Conservation (phyloP, 495 filamentous ascomycete species). For the Tuber indicum region DNA sequence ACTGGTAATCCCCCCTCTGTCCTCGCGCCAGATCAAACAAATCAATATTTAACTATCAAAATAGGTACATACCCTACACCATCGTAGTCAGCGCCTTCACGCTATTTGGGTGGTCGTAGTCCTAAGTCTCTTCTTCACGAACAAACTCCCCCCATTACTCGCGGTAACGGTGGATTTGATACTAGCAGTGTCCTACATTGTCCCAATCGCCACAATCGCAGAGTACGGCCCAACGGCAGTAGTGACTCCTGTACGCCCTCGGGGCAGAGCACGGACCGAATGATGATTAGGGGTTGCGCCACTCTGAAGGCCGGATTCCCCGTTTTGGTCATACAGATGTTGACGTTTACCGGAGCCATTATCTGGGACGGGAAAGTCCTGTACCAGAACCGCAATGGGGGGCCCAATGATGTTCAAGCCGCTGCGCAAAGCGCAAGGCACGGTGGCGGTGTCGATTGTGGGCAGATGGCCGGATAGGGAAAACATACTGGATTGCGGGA, state of each 20-base stretch:
- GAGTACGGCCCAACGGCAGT: rapidly evolving
- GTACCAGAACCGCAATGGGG: not conserved
- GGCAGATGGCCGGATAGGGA: not conserved
- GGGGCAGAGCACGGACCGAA: too few relatives aligned
- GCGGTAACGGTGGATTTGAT: not conserved
- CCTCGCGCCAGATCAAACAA: not conserved
- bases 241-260: not conserved
- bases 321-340: not conserved
- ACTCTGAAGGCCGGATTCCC: not conserved
- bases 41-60: not conserved
- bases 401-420: not conserved
- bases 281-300: not conserved
- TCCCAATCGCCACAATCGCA: not conserved
- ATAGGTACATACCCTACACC: not conserved
- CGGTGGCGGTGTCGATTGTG: not conserved
- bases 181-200: not conserved
- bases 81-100: not conserved
- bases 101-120: not conserved
- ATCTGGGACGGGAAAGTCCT: not conserved
- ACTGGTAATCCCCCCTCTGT: not conserved
- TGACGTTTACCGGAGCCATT: not conserved
- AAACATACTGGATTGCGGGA: not conserved
- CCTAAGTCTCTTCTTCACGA: not conserved
- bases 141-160: not conserved
- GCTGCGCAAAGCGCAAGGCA: not conserved